Conservation (phyloP, 805 yeast species). For the Priceomyces carsonii region DNA sequence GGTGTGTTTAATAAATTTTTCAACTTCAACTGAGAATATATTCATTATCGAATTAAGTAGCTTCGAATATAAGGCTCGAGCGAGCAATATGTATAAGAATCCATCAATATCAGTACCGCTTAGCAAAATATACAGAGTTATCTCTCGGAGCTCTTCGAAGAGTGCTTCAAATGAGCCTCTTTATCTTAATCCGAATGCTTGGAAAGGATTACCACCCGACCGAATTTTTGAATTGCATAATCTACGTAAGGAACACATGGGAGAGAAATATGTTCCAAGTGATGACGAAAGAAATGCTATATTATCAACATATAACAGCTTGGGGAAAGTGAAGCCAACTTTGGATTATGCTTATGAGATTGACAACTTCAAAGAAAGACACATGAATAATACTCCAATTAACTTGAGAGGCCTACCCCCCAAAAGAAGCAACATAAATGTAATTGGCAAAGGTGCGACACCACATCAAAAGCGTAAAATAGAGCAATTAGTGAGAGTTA, state of each 20-base stretch:
- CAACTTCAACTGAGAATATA: no score
- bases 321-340: slow-evolving; percentile 30
- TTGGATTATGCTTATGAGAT: slow-evolving; percentile 42
- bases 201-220: slow-evolving; percentile 70
- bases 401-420: slow-evolving; percentile 38
- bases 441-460: slow-evolving; percentile 34
- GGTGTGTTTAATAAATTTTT: no score
- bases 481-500: slow-evolving; percentile 75
- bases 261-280: slow-evolving; percentile 42
- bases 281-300: slow-evolving; percentile 65
- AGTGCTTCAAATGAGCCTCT: slow-evolving; percentile 23
- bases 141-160: slow-evolving; percentile 7
- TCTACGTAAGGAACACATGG: slow-evolving; percentile 51
- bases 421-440: slow-evolving; percentile 35
- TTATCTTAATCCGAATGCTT: slow-evolving; percentile 62
- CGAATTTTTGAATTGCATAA: slow-evolving; percentile 61
- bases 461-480: slow-evolving; percentile 62
- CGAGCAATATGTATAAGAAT: no score
- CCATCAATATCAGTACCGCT: no score
- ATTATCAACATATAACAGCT: slow-evolving; percentile 36
- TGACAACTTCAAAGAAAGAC: slow-evolving; percentile 43
- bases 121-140: slow-evolving; percentile 2
- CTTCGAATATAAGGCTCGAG: no score
- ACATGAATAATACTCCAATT: slow-evolving; percentile 42
- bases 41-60: no score